Conservation (phyloP, 305 asterid genomes). For the Fraxinus ornus region DNA sequence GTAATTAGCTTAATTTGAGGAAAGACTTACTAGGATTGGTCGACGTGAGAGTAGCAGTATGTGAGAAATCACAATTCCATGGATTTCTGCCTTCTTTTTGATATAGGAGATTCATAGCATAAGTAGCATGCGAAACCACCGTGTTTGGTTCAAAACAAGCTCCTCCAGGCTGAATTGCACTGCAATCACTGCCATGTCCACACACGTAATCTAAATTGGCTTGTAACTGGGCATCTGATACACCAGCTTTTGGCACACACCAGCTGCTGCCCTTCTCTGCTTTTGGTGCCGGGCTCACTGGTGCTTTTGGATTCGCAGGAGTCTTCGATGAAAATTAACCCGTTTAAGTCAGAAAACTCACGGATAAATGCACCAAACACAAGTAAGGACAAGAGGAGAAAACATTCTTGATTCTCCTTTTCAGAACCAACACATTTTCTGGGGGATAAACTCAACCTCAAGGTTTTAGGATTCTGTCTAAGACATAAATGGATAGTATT, state of each 20-base stretch:
- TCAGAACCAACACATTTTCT: neutral
- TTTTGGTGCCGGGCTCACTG: slow-evolving; percentile 32
- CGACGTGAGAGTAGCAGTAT: slow-evolving; percentile 53
- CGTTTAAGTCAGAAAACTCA: neutral
- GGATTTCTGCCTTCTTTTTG: slow-evolving; percentile 42
- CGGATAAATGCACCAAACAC: neutral
- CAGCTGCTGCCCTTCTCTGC: slow-evolving; percentile 28
- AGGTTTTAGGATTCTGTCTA: neutral
- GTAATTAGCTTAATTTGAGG: neutral
- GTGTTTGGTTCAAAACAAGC: slow-evolving; percentile 66
- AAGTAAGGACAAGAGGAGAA: neutral
- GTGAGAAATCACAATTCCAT: slow-evolving; percentile 50
- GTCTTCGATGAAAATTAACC: slow-evolving; percentile 4
- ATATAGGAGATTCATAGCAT: slow-evolving; percentile 61
- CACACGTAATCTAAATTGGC: slow-evolving; percentile 60
- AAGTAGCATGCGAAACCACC: slow-evolving; percentile 52
- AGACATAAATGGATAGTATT: neutral
- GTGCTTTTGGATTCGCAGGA: slow-evolving; percentile 24
- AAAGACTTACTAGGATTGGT: slow-evolving; percentile 50
- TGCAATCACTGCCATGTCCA: slow-evolving; percentile 52
- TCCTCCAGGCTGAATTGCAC: slow-evolving; percentile 64
- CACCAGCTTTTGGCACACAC: slow-evolving; percentile 57
- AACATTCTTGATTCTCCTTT: neutral
- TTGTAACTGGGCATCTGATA: slow-evolving; percentile 44
- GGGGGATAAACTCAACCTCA: neutral